Evolutionary conservation across 2,329 filamentous ascomycete genomes (phyloP).

Genomic region (Capronia coronata): DNA sequence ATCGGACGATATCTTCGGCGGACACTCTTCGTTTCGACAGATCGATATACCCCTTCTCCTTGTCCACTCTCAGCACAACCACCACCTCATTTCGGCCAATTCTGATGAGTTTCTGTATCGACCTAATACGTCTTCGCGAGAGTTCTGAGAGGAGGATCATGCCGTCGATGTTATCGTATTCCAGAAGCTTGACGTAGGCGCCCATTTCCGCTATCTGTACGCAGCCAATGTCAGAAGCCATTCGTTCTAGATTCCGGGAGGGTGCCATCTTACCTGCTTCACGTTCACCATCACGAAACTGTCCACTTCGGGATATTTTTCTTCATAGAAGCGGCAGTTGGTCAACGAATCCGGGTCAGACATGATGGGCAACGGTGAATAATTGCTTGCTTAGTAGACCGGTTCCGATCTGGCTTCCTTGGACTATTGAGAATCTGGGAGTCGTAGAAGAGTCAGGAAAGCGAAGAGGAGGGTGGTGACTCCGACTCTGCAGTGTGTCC

Average conservation of each 20-base stretch:
- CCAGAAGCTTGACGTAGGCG: conserved; percentile 97
- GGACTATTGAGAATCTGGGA: too few relatives aligned
- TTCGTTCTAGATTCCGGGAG: neutral
- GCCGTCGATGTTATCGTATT: conserved; percentile 99
- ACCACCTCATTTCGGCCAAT: conserved; percentile 98
- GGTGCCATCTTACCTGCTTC: conserved; percentile 68
- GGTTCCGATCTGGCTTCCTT: neutral
- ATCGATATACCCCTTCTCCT: conserved; percentile 99
- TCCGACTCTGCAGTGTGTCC: neutral
- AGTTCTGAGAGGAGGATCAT: conserved; percentile 99
- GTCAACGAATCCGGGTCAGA: conserved; percentile 62
- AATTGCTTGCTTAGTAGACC: neutral
- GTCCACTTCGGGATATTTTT: conserved; percentile 97
- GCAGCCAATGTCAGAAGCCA: conserved; percentile 9
- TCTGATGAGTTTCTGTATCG: conserved; percentile 97
- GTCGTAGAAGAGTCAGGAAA: conserved; percentile 65
- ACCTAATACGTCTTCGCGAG: conserved; percentile 94
- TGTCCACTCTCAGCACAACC: conserved; percentile 96
- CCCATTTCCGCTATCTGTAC: conserved; percentile 96
- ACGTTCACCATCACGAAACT: conserved; percentile 99
- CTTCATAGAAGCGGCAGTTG: conserved; percentile 95
- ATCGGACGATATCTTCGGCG: conserved; percentile 95
- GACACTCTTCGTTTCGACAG: conserved; percentile 96
- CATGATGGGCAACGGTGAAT: conserved; percentile 19
- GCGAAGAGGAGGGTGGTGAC: conserved; percentile 22